Conservation (phyloP, 225 moss, liverwort and hornwort genomes). For the Ulota crispa region DNA sequence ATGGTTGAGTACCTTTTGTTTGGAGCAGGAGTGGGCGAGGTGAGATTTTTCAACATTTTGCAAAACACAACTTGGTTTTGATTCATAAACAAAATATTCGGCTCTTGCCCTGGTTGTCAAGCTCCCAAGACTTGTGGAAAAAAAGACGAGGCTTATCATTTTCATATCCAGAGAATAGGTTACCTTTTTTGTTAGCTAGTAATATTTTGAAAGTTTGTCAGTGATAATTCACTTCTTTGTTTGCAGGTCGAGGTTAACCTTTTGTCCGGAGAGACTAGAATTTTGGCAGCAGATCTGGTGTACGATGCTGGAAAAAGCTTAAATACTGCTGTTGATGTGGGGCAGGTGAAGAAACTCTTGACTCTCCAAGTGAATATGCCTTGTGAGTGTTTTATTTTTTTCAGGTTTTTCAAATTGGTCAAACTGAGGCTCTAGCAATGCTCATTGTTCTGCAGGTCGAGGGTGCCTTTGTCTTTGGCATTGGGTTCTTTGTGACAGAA, state of each 20-base stretch:
- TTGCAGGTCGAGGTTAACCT: slow-evolving; percentile 66
- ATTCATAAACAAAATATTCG: not conserved
- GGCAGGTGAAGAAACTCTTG: slow-evolving; percentile 19
- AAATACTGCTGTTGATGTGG: slow-evolving; percentile 41
- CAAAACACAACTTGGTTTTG: not conserved
- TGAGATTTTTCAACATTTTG: slow-evolving; percentile 17
- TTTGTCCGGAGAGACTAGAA: slow-evolving; percentile 53
- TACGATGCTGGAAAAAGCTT: slow-evolving; percentile 69
- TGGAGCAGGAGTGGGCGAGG: slow-evolving; percentile 54
- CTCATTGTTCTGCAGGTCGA: slow-evolving; percentile 42
- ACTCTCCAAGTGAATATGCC: not conserved
- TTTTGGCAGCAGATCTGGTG: slow-evolving; percentile 49
- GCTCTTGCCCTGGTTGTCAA: not conserved
- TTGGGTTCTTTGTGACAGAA: slow-evolving; percentile 68
- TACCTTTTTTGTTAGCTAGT: not conserved
- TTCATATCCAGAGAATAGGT: not conserved
- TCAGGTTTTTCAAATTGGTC: not conserved
- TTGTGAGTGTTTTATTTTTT: not conserved
- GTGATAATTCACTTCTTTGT: not conserved
- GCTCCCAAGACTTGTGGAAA: no score
- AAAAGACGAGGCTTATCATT: no score
- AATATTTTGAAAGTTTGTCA: not conserved
- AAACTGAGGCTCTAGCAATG: not conserved
- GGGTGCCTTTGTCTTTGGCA: slow-evolving; percentile 64
- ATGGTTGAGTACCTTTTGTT: slow-evolving; percentile 3